These are phyloP conservation scores for Monilinia aucupariae DNA, from an alignment of 2,329 filamentous ascomycete genomes.

Conservation along the genomic window DNA sequence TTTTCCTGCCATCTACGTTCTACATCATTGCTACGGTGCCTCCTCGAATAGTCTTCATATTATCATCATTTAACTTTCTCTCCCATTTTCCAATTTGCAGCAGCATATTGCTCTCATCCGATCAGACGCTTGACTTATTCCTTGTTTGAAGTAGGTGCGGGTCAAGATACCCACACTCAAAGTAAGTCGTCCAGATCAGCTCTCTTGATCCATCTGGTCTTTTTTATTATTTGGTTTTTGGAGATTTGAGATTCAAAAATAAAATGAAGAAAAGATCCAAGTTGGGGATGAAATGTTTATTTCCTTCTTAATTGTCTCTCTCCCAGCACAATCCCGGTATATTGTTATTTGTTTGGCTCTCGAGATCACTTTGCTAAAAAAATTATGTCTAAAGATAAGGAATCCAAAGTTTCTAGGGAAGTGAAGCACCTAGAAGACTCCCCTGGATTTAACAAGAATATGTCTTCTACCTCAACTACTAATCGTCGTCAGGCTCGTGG, in stretches of 20 bases:
- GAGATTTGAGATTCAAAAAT: too few relatives aligned
- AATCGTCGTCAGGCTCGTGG: constrained; percentile 20
- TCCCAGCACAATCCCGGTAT: background rate
- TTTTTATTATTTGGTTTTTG: background rate
- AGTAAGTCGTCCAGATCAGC: constrained; percentile 13
- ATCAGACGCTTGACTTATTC: constrained; percentile 12
- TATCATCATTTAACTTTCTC: background rate
- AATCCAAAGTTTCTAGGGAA: background rate
- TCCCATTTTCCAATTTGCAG: constrained; percentile 10
- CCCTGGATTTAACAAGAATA: constrained; percentile 4
- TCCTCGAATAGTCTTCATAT: too few relatives aligned
- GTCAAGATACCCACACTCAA: constrained; percentile 16
- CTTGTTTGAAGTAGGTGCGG: constrained; percentile 17
- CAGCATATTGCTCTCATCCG: background rate
- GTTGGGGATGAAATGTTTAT: background rate
- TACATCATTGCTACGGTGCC: too few relatives aligned
- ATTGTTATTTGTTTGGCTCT: background rate
- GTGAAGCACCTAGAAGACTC: constrained; percentile 2
- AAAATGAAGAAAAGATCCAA: background rate
- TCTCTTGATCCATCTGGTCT: constrained; percentile 3
- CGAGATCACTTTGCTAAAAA: background rate
- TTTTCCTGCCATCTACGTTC: too few relatives aligned
- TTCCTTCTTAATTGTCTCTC: background rate
- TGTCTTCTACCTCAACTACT: constrained; percentile 20
- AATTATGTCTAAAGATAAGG: constrained; percentile 2